These are phyloP conservation scores for Lagerstroemia speciosa DNA, from an alignment of 345 rosid genomes.

Conservation along the genomic window DNA sequence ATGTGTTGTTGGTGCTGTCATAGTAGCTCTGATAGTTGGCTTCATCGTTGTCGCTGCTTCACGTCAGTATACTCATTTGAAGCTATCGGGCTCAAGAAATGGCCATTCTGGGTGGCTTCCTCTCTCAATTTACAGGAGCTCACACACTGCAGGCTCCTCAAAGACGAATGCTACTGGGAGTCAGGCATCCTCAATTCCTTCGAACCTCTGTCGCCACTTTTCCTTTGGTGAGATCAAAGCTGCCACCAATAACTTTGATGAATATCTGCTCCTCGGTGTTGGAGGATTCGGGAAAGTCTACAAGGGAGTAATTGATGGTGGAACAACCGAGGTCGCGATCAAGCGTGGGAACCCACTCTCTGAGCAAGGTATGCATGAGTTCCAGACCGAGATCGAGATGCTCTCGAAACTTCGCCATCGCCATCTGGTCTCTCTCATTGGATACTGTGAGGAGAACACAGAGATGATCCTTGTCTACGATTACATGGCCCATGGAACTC, in stretches of 20 bases:
- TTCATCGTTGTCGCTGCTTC: neutral
- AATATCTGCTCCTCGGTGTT: slow-evolving; percentile 12
- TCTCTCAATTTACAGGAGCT: slow-evolving; percentile 13
- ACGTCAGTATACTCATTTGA: slow-evolving; percentile 9
- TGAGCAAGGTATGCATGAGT: slow-evolving; percentile 20
- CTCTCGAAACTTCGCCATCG: slow-evolving; percentile 28
- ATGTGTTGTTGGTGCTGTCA: neutral
- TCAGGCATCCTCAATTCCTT: slow-evolving; percentile 18
- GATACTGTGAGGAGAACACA: slow-evolving; percentile 19
- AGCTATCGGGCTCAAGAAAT: slow-evolving; percentile 9
- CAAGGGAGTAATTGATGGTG: slow-evolving; percentile 17
- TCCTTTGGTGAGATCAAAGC: slow-evolving; percentile 23
- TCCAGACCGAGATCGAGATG: too few species aligned
- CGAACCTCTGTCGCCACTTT: slow-evolving; percentile 21
- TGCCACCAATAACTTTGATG: slow-evolving; percentile 21
- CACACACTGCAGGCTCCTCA: slow-evolving; percentile 7
- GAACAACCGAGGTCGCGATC: slow-evolving; percentile 17
- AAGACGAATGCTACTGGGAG: slow-evolving; percentile 11
- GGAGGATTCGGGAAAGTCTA: slow-evolving; percentile 33
- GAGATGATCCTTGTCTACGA: slow-evolving; percentile 33
- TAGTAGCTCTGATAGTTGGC: neutral
- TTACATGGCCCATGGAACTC: slow-evolving; percentile 19
- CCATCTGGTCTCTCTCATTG: slow-evolving; percentile 25
- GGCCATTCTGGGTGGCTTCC: slow-evolving; percentile 15
- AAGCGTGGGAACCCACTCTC: slow-evolving; percentile 25